A percentile compares a stretch with the other conserved stretches of the same genome.
phyloP scores from a whole-genome alignment of 768 basidiomycete genomes.

The Lyophyllum atratum region DNA sequence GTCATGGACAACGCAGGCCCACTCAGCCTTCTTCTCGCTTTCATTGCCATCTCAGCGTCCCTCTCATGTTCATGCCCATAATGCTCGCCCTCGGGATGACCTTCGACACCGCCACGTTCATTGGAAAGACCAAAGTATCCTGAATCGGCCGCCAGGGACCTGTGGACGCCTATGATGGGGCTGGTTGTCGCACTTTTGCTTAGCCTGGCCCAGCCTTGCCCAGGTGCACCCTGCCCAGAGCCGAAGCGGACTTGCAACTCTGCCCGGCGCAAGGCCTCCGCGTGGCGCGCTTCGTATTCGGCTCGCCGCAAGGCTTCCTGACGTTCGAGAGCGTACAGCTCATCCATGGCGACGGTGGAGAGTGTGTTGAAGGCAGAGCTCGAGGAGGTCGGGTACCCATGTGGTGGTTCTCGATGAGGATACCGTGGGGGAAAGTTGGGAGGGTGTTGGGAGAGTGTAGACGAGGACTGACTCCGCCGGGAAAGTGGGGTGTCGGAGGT shows the following conservation, averaged over 20 bases:
- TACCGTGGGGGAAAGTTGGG: slow-evolving; percentile 23
- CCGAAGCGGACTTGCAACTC: slow-evolving; percentile 67
- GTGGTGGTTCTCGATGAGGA: slow-evolving; percentile 25
- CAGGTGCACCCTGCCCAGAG: slow-evolving; percentile 22
- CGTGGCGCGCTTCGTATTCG: slow-evolving; percentile 81
- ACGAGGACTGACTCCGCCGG: slow-evolving; percentile 30
- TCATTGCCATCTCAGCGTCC: slow-evolving; percentile 16
- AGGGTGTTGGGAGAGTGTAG: slow-evolving; percentile 23
- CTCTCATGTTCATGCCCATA: slow-evolving; percentile 22
- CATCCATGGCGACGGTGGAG: slow-evolving; percentile 81
- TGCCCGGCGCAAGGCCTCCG: slow-evolving; percentile 67
- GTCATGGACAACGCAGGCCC: slow-evolving; percentile 60
- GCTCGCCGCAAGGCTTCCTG: slow-evolving; percentile 82
- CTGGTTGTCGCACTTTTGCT: slow-evolving; percentile 73
- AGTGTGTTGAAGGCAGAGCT: slow-evolving; percentile 64
- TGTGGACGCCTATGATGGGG: slow-evolving; percentile 47
- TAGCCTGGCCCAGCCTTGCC: slow-evolving; percentile 24
- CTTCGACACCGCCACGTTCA: slow-evolving; percentile 30
- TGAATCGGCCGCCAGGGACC: slow-evolving; percentile 36
- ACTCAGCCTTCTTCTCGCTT: slow-evolving; percentile 48
- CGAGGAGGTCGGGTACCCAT: slow-evolving; percentile 20
- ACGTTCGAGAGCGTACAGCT: slow-evolving; percentile 86
- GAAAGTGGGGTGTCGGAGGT: slow-evolving; percentile 45
- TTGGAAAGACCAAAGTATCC: slow-evolving; percentile 41
- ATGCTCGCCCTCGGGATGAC: slow-evolving; percentile 26